These are phyloP conservation scores for Boletus subparvulus DNA, from an alignment of 768 basidiomycete genomes.

Conservation along the genomic window DNA sequence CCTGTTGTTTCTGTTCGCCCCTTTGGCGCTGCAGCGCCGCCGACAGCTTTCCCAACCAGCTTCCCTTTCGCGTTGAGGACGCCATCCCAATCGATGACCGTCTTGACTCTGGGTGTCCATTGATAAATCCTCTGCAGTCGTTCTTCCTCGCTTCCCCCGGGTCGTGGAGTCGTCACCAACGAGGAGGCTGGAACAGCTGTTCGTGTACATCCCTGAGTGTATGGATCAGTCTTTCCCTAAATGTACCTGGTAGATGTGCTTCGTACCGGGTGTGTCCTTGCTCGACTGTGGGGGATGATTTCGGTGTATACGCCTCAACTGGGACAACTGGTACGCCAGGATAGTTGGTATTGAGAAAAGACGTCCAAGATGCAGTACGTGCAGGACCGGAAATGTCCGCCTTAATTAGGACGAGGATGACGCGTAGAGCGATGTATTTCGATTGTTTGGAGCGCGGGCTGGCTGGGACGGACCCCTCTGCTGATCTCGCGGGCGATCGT, in stretches of 20 bases:
- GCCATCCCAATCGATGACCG: constrained; percentile 71
- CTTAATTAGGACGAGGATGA: constrained; percentile 84
- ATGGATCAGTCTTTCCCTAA: constrained; percentile 61
- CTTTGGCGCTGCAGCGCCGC: constrained; percentile 40
- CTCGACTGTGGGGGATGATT: constrained; percentile 27
- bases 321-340: constrained; percentile 62
- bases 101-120: constrained; percentile 69
- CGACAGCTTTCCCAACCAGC: constrained; percentile 46
- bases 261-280: constrained; percentile 53
- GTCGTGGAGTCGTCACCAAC: constrained; percentile 41
- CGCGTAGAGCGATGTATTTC: constrained; percentile 15
- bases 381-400: constrained; percentile 77
- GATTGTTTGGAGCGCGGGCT: constrained; percentile 32
- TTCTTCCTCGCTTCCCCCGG: constrained; percentile 41
- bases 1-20: constrained; percentile 6
- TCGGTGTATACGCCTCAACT: constrained; percentile 72
- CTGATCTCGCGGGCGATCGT: too few relatives aligned
- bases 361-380: constrained; percentile 64
- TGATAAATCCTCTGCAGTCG: constrained; percentile 47
- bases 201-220: constrained; percentile 66
- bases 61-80: constrained; percentile 47
- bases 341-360: constrained; percentile 51
- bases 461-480: neutral
- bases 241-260: constrained; percentile 66
- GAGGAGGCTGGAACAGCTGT: constrained; percentile 68